phyloP scores from a whole-genome alignment of 495 filamentous ascomycete genomes.

The Pyrenula aspistea region DNA sequence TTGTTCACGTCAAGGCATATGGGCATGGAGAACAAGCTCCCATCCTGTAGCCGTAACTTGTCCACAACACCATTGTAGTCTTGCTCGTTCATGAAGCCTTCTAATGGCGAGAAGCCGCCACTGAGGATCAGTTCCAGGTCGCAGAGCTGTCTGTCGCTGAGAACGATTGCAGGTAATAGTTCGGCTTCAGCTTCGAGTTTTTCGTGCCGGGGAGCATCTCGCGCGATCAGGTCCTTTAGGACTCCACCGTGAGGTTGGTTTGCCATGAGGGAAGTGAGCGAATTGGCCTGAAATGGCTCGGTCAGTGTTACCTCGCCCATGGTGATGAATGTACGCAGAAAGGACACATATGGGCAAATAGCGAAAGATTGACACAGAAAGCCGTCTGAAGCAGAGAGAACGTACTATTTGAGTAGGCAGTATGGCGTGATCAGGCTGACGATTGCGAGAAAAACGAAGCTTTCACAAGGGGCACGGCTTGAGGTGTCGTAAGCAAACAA shows the following conservation, averaged over 20 bases:
- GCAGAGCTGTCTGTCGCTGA: slow-evolving; percentile 90
- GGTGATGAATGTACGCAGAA: too few species aligned
- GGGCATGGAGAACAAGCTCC: slow-evolving; percentile 91
- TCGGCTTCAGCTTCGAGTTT: slow-evolving; percentile 77
- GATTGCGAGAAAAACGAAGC: too few species aligned
- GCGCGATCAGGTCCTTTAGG: slow-evolving; percentile 90
- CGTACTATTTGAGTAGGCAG: too few species aligned
- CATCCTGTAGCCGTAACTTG: slow-evolving; percentile 72
- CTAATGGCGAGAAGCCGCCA: slow-evolving; percentile 92
- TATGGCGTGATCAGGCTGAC: too few species aligned
- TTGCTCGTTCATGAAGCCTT: slow-evolving; percentile 98
- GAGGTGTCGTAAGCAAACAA: too few species aligned
- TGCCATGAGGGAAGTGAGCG: slow-evolving; percentile 43
- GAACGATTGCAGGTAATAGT: slow-evolving; percentile 67
- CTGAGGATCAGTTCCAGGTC: slow-evolving; percentile 93
- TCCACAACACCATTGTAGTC: slow-evolving; percentile 94
- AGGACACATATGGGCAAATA: too few species aligned
- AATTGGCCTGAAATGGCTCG: too few species aligned
- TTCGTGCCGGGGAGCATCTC: slow-evolving; percentile 67
- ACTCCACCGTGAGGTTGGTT: slow-evolving; percentile 90
- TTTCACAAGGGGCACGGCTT: too few species aligned
- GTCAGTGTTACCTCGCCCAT: too few species aligned
- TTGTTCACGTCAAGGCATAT: slow-evolving; percentile 83
- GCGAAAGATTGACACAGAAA: too few species aligned
- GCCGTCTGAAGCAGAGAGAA: too few species aligned